Conservation (phyloP, 2,329 filamentous ascomycete species). For the Hyphodiscus sp. region DNA sequence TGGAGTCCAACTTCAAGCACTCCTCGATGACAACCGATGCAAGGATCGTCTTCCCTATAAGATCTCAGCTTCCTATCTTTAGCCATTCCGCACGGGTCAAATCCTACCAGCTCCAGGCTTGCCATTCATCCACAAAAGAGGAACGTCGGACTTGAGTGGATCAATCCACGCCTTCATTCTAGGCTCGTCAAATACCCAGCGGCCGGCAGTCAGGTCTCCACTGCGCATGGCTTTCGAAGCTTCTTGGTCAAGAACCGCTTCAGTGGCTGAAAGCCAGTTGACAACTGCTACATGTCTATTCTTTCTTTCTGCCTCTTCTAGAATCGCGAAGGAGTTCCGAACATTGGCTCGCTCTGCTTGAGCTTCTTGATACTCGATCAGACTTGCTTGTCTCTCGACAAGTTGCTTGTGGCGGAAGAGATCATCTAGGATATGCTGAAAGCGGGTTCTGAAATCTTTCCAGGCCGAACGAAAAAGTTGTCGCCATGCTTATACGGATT, state of each 20-base stretch:
- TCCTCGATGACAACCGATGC: conserved; percentile 35
- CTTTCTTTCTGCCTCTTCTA: conserved; percentile 13
- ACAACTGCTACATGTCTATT: conserved; percentile 12
- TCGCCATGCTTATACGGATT: conserved; percentile 25
- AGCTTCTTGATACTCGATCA: conserved; percentile 25
- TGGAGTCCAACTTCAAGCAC: conserved; percentile 6
- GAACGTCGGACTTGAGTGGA: conserved; percentile 12
- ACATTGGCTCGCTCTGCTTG: conserved; percentile 16
- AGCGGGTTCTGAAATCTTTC: conserved; percentile 27
- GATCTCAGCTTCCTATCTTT: background rate
- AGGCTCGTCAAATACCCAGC: conserved; percentile 28
- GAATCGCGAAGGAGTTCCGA: conserved; percentile 13
- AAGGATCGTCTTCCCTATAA: conserved; percentile 34
- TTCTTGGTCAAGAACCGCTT: conserved; percentile 21
- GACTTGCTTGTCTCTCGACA: conserved; percentile 28
- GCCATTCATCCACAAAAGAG: conserved; percentile 34
- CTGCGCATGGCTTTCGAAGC: conserved; percentile 9
- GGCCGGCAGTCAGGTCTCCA: conserved; percentile 21
- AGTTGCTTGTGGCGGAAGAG: conserved; percentile 26
- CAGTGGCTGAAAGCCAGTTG: conserved; percentile 19
- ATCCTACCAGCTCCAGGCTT: conserved; percentile 34
- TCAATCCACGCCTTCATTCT: conserved; percentile 14
- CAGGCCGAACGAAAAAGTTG: conserved; percentile 30
- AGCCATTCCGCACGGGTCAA: background rate
- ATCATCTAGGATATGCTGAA: conserved; percentile 27